phyloP scores from a whole-genome alignment of 257 asterid species.

The Scutellaria minor region DNA sequence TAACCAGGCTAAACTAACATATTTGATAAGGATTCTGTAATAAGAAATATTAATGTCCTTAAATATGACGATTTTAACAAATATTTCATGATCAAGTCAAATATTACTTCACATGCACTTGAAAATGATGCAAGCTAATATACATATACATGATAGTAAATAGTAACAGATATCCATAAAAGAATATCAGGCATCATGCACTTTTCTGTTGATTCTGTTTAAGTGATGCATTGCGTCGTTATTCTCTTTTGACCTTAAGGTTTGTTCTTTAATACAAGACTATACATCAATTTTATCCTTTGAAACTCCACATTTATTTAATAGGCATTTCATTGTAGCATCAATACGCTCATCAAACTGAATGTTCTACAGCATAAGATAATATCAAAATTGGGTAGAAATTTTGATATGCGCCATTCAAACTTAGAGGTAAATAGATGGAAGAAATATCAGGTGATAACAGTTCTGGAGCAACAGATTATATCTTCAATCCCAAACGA shows the following conservation, averaged over 20 bases:
- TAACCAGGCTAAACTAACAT: neutral
- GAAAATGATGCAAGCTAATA: conserved; percentile 1
- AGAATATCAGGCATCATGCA: neutral
- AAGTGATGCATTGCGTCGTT: neutral
- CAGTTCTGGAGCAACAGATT: neutral
- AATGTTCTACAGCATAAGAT: neutral
- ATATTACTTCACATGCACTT: neutral
- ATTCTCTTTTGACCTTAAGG: neutral
- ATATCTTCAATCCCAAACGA: neutral
- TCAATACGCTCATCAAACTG: neutral
- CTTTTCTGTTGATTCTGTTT: neutral
- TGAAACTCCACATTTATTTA: conserved; percentile 5
- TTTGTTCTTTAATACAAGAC: neutral
- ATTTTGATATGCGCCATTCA: neutral
- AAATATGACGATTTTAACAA: neutral
- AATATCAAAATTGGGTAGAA: neutral
- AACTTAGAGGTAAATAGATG: neutral
- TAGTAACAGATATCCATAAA: neutral
- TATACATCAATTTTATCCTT: neutral
- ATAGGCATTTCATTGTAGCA: neutral
- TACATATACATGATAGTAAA: neutral
- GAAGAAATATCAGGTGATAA: neutral
- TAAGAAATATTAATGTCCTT: neutral
- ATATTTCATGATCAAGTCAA: neutral
- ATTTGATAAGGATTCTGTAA: neutral